Base-by-base conservation (phyloP, 2,329 filamentous ascomycete genomes). In the Monosporascus sp. region DNA sequence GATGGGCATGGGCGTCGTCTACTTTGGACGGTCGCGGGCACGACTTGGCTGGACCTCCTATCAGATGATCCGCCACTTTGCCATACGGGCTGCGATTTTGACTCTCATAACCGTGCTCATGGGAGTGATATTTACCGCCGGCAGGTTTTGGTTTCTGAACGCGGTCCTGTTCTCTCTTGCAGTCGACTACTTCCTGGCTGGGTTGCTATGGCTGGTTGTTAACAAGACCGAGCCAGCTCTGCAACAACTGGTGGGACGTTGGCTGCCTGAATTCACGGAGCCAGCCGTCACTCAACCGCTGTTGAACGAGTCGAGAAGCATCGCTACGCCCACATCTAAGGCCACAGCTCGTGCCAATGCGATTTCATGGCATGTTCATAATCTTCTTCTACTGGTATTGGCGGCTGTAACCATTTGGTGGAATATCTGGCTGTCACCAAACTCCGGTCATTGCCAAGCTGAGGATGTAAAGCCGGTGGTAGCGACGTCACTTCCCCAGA, bases 341-440 rank as follows among this genome's bases (percentile, higher is more conserved):
- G 56, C 51, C n/a, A 58, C 62, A 20, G 61, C 56, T 3, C 54
- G 60, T 15, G 63, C 59, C 4, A 50, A 56, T 3, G 56, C 58
- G 11, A 58, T 72, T 0, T 74, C 74, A 1, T 76, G 73, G 72
- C 72, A 74, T 39, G 8, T 69, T 1, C 72, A 74, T 56, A 77
- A 77, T 53, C 52, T 50, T 2, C 9, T 70, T 9, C 62, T 77
- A 5, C 50, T 71, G 3, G 57, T 57, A 1, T 54, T 76, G 14
- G 62, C 62, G 7, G 36, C 67, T 1, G 57, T 76, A 6, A 67
- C 74, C 2, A 75, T 76, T 20, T 74, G 67, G 62, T 77, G 74
- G 74, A 77, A 77, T 51, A 66, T 74, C 22, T 76, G 74, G 74
- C 60, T 77, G 1, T 75, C 74, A 2, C 69, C 69, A 0, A 68